Conservation (phyloP, 345 rosid species). For the Eucalyptus pauciflora region DNA sequence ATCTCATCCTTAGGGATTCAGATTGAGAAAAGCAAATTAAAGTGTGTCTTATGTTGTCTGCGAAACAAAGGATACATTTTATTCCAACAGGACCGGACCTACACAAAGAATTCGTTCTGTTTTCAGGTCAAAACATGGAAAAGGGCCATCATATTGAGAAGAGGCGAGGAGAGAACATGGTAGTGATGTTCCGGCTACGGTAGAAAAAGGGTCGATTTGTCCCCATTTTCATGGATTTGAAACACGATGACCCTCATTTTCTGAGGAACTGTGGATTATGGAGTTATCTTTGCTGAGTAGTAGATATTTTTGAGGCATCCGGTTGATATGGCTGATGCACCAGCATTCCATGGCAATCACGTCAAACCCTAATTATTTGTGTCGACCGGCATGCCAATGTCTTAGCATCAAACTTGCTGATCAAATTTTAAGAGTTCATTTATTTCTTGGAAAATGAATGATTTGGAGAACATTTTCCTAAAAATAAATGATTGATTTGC, state of each 20-base stretch:
- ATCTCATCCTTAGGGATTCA: neutral
- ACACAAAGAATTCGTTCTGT: neutral
- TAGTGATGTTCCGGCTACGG: neutral
- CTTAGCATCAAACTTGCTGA: neutral
- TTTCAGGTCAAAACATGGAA: neutral
- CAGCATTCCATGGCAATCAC: neutral
- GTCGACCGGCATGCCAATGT: neutral
- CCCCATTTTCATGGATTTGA: neutral
- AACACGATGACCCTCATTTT: neutral
- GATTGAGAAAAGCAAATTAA: neutral
- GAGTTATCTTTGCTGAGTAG: neutral
- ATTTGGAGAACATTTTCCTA: too few relatives aligned
- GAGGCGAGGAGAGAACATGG: neutral
- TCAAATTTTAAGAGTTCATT: neutral
- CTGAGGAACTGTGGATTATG: neutral
- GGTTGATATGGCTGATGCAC: neutral
- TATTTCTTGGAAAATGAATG: too few relatives aligned
- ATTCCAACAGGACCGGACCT: neutral
- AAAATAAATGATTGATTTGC: too few relatives aligned
- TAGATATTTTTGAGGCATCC: neutral
- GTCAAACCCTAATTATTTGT: neutral
- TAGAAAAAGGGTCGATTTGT: neutral
- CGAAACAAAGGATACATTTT: neutral
- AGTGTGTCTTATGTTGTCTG: neutral
- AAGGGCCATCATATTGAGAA: neutral